Conservation (phyloP, 2,329 filamentous ascomycete species). For the Aureobasidium sp. region DNA sequence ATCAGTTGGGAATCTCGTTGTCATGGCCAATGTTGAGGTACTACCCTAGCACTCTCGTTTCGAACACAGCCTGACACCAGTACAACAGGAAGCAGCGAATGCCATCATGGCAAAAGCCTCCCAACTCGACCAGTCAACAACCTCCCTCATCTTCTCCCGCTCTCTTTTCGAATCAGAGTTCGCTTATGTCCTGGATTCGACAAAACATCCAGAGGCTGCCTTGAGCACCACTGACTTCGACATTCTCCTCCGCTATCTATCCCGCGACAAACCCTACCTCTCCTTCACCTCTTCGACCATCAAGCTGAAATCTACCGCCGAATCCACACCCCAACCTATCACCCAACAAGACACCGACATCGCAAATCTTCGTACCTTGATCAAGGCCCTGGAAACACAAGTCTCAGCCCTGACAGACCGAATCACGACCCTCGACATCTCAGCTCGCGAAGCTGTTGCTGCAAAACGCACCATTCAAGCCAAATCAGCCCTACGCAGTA, state of each 20-base stretch:
- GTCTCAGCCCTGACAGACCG: slow-evolving; percentile 55
- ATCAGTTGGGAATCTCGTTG: slow-evolving; percentile 54
- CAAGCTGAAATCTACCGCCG: slow-evolving; percentile 57
- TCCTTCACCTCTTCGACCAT: slow-evolving; percentile 46
- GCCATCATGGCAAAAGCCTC: slow-evolving; percentile 27
- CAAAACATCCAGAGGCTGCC: slow-evolving; percentile 19
- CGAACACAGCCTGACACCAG: neutral
- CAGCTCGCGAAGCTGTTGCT: slow-evolving; percentile 61
- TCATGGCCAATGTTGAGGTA: slow-evolving; percentile 56
- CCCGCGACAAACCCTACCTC: slow-evolving; percentile 40
- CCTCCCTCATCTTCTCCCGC: slow-evolving; percentile 24
- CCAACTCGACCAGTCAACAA: slow-evolving; percentile 26
- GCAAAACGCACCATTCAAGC: slow-evolving; percentile 68
- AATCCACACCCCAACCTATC: slow-evolving; percentile 41
- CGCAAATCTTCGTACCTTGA: slow-evolving; percentile 68
- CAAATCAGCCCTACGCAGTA: slow-evolving; percentile 68
- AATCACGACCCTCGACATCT: slow-evolving; percentile 39
- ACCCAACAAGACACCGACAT: slow-evolving; percentile 74
- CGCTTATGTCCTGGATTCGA: slow-evolving; percentile 12
- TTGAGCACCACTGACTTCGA: slow-evolving; percentile 33
- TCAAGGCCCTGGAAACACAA: slow-evolving; percentile 56
- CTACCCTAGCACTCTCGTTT: neutral
- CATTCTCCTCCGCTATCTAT: slow-evolving; percentile 34
- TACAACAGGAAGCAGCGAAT: slow-evolving; percentile 30
- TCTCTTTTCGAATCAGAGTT: slow-evolving; percentile 23